These are phyloP conservation scores for Saccharomycopsis babjevae DNA, from an alignment of 805 yeast species.

Conservation along the genomic window DNA sequence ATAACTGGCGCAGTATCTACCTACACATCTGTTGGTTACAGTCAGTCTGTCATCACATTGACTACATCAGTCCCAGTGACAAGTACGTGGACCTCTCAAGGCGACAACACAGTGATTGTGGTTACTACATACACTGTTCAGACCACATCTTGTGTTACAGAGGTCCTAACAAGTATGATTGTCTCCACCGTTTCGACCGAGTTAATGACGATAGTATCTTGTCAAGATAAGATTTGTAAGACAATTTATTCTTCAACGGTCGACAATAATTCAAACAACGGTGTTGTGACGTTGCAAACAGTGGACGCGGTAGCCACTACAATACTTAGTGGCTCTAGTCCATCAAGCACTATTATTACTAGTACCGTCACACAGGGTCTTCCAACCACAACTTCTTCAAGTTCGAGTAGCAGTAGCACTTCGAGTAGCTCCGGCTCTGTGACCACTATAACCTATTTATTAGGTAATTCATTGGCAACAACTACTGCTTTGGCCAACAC, in stretches of 20 bases:
- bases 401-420: background rate
- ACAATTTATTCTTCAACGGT: constrained; percentile 15
- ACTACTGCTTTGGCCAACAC: background rate
- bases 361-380: background rate
- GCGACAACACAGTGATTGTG: constrained; percentile 17
- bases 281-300: constrained; percentile 4
- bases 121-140: constrained; percentile 17
- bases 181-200: constrained; percentile 19
- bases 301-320: background rate
- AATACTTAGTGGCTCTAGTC: background rate
- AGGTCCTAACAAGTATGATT: constrained; percentile 17
- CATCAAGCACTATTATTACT: background rate
- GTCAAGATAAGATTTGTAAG: constrained; percentile 17
- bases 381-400: background rate
- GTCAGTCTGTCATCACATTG: constrained; percentile 15
- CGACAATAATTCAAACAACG: background rate
- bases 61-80: constrained; percentile 18
- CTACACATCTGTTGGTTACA: constrained; percentile 15
- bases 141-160: constrained; percentile 18
- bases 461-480: constrained; percentile 4
- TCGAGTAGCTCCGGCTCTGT: background rate
- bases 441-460: background rate
- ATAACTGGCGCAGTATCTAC: constrained; percentile 15
- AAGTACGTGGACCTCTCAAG: constrained; percentile 17
- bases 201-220: constrained; percentile 15